Conservation (phyloP, 2,329 filamentous ascomycete species). For the Ophiocordyceps camponoti-rufipedis region DNA sequence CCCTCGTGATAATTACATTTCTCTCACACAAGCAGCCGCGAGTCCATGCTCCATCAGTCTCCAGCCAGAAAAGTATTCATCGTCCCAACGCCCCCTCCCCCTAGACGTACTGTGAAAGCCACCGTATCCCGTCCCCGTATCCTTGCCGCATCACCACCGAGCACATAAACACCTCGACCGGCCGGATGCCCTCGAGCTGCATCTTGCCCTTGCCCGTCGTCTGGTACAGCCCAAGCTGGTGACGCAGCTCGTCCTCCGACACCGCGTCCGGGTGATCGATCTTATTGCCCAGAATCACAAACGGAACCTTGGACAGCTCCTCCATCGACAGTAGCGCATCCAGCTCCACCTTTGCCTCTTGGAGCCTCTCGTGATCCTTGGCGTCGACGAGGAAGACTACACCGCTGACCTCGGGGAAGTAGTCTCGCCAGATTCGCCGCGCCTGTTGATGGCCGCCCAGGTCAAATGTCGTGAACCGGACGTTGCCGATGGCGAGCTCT, state of each 20-base stretch:
- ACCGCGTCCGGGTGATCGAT: constrained; percentile 96
- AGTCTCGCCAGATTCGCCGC: constrained; percentile 88
- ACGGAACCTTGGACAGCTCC: constrained; percentile 87
- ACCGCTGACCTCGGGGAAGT: constrained; percentile 89
- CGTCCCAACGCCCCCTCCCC: background rate
- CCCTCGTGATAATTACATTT: too few relatives aligned
- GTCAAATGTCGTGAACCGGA: constrained; percentile 89
- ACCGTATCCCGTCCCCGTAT: constrained; percentile 80
- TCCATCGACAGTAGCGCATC: constrained; percentile 94
- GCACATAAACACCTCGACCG: constrained; percentile 98
- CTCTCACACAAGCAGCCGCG: too few relatives aligned
- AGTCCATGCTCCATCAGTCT: too few relatives aligned
- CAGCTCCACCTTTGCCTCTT: constrained; percentile 90
- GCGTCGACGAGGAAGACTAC: constrained; percentile 97
- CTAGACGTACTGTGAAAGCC: constrained; percentile 79
- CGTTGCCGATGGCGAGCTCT: constrained; percentile 82
- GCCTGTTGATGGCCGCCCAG: constrained; percentile 88
- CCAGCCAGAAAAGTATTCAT: background rate
- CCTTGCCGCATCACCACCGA: constrained; percentile 96
- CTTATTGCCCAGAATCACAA: constrained; percentile 95
- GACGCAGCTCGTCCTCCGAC: constrained; percentile 85
- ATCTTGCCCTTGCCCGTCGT: constrained; percentile 94
- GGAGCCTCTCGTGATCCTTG: constrained; percentile 88
- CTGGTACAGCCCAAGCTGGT: constrained; percentile 85
- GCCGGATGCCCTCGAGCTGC: constrained; percentile 75